Evolutionary conservation across 768 basidiomycete genomes (phyloP).

Genomic region (Trametes cingulata): DNA sequence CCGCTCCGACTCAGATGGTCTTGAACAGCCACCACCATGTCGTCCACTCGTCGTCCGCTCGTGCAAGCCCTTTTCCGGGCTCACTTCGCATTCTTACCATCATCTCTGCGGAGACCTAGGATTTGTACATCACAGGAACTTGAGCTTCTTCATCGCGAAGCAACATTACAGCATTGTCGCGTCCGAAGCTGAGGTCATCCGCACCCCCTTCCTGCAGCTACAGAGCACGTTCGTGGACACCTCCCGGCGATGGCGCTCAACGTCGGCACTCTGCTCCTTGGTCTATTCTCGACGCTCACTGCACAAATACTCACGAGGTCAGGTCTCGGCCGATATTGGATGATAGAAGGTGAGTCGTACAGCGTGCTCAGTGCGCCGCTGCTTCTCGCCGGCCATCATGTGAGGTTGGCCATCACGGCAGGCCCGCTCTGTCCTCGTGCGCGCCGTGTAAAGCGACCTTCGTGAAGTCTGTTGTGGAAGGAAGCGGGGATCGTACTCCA

Average conservation of each 20-base stretch:
- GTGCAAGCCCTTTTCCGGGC: too few relatives aligned
- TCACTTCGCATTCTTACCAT: too few relatives aligned
- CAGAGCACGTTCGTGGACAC: constrained; percentile 13
- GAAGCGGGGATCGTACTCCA: not conserved
- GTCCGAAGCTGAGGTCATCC: not conserved
- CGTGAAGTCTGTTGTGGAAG: not conserved
- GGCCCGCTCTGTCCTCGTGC: not conserved
- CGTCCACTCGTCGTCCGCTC: too few relatives aligned
- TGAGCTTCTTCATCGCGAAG: not conserved
- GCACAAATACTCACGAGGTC: constrained; percentile 14
- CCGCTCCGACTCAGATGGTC: too few relatives aligned
- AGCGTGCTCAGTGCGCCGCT: constrained; percentile 2
- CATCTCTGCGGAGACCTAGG: too few relatives aligned
- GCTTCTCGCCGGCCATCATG: constrained; percentile 18
- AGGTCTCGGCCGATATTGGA: not conserved
- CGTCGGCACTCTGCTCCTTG: not conserved
- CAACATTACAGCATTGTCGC: not conserved
- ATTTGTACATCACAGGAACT: too few relatives aligned
- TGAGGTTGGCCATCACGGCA: constrained; percentile 18
- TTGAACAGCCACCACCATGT: too few relatives aligned
- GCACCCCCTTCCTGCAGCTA: not conserved
- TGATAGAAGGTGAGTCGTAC: constrained; percentile 10
- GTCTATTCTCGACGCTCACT: constrained; percentile 18
- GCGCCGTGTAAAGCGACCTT: not conserved
- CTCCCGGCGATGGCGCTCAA: not conserved